phyloP scores from a whole-genome alignment of 768 basidiomycete species.

The Tricholoma flavovirens region DNA sequence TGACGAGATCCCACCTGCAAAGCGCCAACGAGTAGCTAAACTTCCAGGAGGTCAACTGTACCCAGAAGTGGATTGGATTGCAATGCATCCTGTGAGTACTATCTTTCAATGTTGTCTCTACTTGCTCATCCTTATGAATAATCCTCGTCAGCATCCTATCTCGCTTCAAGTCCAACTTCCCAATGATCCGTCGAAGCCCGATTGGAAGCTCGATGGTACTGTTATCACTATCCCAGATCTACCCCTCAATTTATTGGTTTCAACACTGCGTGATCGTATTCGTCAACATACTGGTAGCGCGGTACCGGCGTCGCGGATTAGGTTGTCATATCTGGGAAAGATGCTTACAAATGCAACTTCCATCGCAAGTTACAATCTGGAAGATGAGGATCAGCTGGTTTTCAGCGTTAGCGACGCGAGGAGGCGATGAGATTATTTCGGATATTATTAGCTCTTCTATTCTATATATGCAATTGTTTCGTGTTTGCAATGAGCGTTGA shows the following conservation, averaged over 20 bases:
- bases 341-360: slow-evolving; percentile 84
- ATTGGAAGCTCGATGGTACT: slow-evolving; percentile 88
- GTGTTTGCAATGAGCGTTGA: not conserved
- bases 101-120: slow-evolving; percentile 3
- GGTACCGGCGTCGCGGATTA: slow-evolving; percentile 75
- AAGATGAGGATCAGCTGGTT: slow-evolving; percentile 82
- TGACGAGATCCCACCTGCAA: slow-evolving; percentile 74
- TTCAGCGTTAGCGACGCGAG: slow-evolving; percentile 73
- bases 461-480: not conserved
- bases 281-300: slow-evolving; percentile 70
- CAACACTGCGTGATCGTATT: slow-evolving; percentile 87
- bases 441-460: not conserved
- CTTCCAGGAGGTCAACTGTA: slow-evolving; percentile 80
- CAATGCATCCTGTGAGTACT: slow-evolving; percentile 71
- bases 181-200: slow-evolving; percentile 73
- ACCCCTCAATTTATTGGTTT: slow-evolving; percentile 78
- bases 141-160: slow-evolving; percentile 63
- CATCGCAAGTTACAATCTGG: slow-evolving; percentile 83
- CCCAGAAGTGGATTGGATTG: slow-evolving; percentile 85
- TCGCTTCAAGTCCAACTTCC: slow-evolving; percentile 83
- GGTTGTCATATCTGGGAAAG: slow-evolving; percentile 74
- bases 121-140: not conserved
- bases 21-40: slow-evolving; percentile 83
- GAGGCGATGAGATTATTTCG: slow-evolving; percentile 34
- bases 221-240: slow-evolving; percentile 75